phyloP scores from a whole-genome alignment of 2,329 filamentous ascomycete species.

The Trichoderma semiorbis region DNA sequence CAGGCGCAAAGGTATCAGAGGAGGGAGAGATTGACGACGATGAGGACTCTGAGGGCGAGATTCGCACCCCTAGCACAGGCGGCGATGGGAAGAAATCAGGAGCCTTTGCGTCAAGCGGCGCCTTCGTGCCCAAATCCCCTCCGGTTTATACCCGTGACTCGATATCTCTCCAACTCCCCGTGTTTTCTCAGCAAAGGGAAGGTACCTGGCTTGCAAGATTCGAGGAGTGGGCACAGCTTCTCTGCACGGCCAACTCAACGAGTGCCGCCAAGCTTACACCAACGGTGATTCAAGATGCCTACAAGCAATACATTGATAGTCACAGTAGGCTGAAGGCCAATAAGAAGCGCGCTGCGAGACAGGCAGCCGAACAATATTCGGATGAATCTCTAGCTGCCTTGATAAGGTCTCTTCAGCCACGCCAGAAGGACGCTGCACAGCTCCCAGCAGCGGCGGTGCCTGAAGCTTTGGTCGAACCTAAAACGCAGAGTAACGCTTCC shows the following conservation, averaged over 20 bases:
- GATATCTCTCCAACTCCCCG: slow-evolving; percentile 28
- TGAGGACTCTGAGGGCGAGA: background rate
- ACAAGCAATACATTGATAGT: slow-evolving; percentile 31
- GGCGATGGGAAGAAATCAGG: background rate
- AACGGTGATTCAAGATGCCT: slow-evolving; percentile 26
- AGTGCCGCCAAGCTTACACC: slow-evolving; percentile 25
- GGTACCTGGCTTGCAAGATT: slow-evolving; percentile 36
- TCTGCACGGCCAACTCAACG: slow-evolving; percentile 28
- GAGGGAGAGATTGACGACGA: slow-evolving; percentile 35
- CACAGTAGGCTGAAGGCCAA: slow-evolving; percentile 29
- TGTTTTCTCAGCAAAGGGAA: slow-evolving; percentile 26
- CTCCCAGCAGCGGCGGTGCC: background rate
- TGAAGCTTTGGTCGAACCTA: background rate
- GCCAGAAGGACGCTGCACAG: background rate
- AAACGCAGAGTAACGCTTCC: background rate
- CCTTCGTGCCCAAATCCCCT: slow-evolving; percentile 23
- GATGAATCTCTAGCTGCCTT: slow-evolving; percentile 24
- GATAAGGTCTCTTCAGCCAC: slow-evolving; percentile 21
- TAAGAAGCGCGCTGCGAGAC: slow-evolving; percentile 34
- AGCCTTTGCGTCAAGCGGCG: background rate
- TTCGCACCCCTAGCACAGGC: background rate
- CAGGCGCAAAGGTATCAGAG: slow-evolving; percentile 25
- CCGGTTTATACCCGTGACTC: slow-evolving; percentile 24
- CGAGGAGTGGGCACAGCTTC: slow-evolving; percentile 34
- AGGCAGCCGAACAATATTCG: slow-evolving; percentile 28